Base-by-base conservation (phyloP, 2,329 filamentous ascomycete species). In the Alternaria burnsii region DNA sequence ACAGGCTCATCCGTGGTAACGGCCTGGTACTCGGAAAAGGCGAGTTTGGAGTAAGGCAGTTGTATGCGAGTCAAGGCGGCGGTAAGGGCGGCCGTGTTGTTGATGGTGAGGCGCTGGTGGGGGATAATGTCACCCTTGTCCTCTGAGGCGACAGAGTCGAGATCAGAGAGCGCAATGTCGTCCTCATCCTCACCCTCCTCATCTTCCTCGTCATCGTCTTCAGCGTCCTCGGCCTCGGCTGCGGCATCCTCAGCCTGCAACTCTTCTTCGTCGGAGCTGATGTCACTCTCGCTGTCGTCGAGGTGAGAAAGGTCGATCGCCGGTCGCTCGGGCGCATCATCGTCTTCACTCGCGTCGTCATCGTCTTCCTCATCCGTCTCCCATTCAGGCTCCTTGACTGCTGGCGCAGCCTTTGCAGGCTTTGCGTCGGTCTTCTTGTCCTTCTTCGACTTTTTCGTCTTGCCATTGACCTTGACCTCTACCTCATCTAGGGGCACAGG, bases 91-190 rank as follows among this genome's bases (percentile, higher is more conserved):
- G 91, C 85, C 55, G 91, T 94, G 83, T 99, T 99, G 86, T 99
- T 97, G 83, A 98, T 98, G 54, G 94, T 97, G 68, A 97, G 89
- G 71, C 93, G 91, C 77, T 95, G 93, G 81, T 97, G 91, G 16
- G 93, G 92, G 63, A 97, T 88, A 41, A 97, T 87, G 75, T 97
- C 94, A 80, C 92, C 92, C 71, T 88, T 90, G 72, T 96, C 93
- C 65, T 92, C 91, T 20, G 91, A 92, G 55, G 91, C 85, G 42
- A 90, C 77, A 53, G 92, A 91, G 71, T 92, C 91, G 52, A 95
- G 89, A 71, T 97, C 94, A 32, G 93, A 97, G 66, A 97, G 87
- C 4, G 94, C 90, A 44, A 97, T 93, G 67, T 96, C 93, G 0
- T 88, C 87, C 2, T 71, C 68, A 0, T 85, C 83, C 0, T 88